These are phyloP conservation scores for Mallotus nudiflorus DNA, from an alignment of 345 rosid species.

Conservation along the genomic window DNA sequence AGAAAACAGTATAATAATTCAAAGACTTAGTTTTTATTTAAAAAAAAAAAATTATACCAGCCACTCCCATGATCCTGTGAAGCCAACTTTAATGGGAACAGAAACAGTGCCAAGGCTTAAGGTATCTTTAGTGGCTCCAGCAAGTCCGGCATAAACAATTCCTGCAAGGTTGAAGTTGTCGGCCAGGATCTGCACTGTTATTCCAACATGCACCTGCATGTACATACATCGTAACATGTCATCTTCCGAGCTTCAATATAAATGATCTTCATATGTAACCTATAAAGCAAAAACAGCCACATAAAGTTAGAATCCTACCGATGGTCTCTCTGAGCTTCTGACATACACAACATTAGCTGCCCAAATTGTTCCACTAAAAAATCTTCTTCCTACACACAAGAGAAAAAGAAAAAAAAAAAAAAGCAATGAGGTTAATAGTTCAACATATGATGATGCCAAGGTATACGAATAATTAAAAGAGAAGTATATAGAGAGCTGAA, in stretches of 20 bases:
- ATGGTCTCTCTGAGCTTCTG: neutral
- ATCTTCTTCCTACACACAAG: neutral
- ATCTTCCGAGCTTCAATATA: too few relatives aligned
- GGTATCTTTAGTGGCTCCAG: neutral
- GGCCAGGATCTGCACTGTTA: neutral
- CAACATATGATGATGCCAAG: neutral
- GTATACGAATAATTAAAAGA: neutral
- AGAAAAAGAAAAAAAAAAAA: too few relatives aligned
- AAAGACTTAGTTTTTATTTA: too few relatives aligned
- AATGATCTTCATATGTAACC: too few relatives aligned
- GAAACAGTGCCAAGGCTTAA: constrained; percentile 6
- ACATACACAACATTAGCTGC: neutral
- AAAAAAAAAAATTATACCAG: too few relatives aligned
- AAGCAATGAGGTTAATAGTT: too few relatives aligned
- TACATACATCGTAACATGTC: too few relatives aligned
- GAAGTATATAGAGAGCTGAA: too few relatives aligned
- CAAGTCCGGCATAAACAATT: neutral
- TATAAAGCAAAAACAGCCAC: too few relatives aligned
- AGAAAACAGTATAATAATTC: too few relatives aligned
- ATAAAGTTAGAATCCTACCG: neutral
- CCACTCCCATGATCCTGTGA: neutral
- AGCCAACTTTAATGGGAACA: neutral
- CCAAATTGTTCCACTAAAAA: neutral
- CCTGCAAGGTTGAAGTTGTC: neutral
- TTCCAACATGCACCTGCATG: neutral